These are phyloP conservation scores for Leishmania amazonensis DNA, from an alignment of 208 protist species.

Conservation along the genomic window DNA sequence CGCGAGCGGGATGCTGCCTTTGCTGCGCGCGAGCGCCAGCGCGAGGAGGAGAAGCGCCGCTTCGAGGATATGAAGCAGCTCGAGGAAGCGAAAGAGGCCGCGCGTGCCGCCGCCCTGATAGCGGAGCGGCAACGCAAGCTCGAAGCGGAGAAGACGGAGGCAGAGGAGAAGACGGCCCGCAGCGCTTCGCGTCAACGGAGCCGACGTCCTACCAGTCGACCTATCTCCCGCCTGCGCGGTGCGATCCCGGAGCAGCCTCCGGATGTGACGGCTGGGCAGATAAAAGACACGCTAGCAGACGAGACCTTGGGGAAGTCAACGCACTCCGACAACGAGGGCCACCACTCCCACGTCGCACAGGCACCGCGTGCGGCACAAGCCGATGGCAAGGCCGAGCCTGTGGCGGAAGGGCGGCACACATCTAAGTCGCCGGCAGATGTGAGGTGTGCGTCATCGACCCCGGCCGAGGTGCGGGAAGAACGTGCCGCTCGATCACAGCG, in stretches of 20 bases:
- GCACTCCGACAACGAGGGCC: neutral
- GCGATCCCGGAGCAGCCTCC: constrained; percentile 73
- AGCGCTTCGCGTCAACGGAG: constrained; percentile 44
- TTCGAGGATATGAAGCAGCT: constrained; percentile 36
- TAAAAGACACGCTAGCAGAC: constrained; percentile 51
- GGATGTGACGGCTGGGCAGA: constrained; percentile 47
- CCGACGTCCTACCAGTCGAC: constrained; percentile 46
- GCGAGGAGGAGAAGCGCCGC: constrained; percentile 42
- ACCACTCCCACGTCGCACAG: neutral
- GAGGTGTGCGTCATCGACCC: neutral
- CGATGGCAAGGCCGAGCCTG: neutral
- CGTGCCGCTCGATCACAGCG: neutral
- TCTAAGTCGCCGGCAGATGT: neutral
- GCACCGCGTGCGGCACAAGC: neutral
- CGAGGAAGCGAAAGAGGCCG: constrained; percentile 50
- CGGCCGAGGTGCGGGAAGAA: neutral
- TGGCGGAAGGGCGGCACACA: neutral
- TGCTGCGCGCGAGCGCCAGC: constrained; percentile 34
- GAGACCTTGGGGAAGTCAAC: constrained; percentile 19
- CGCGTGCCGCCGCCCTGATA: constrained; percentile 41
- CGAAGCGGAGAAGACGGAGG: constrained; percentile 19
- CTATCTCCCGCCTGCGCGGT: constrained; percentile 41
- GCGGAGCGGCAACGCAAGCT: constrained; percentile 33
- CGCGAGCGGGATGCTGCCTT: constrained; percentile 32
- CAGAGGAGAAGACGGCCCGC: constrained; percentile 25